phyloP scores from a whole-genome alignment of 495 filamentous ascomycete genomes.

The Aspergillus bertholletiae region DNA sequence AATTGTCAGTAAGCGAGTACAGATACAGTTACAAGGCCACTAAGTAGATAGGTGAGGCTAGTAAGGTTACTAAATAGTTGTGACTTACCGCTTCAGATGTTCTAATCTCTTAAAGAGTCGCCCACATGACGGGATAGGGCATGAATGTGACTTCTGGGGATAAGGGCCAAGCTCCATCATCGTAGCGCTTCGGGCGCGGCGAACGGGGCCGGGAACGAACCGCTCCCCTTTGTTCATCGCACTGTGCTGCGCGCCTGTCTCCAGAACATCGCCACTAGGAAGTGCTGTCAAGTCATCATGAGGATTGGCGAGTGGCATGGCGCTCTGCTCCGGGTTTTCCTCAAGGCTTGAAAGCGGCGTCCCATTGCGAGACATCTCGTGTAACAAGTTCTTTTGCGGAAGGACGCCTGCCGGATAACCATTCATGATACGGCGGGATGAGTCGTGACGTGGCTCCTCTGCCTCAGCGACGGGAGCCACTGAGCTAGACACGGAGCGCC shows the following conservation, averaged over 20 bases:
- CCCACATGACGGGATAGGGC: slow-evolving; percentile 97
- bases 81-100: slow-evolving; percentile 92
- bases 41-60: slow-evolving; percentile 6
- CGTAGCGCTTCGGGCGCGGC: slow-evolving; percentile 90
- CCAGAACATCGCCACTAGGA: slow-evolving; percentile 59
- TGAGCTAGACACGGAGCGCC: slow-evolving; percentile 87
- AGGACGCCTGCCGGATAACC: slow-evolving; percentile 60
- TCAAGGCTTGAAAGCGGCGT: slow-evolving; percentile 83
- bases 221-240: slow-evolving; percentile 60
- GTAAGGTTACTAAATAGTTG: slow-evolving; percentile 18
- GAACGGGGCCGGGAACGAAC: slow-evolving; percentile 65
- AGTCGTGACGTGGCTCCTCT: slow-evolving; percentile 66
- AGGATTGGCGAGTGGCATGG: slow-evolving; percentile 55
- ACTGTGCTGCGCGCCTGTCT: slow-evolving; percentile 56
- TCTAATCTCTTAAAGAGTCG: slow-evolving; percentile 98
- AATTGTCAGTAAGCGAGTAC: slow-evolving; percentile 56
- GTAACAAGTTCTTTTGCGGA: slow-evolving; percentile 74
- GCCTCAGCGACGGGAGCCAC: slow-evolving; percentile 78
- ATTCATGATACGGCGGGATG: slow-evolving; percentile 49
- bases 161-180: slow-evolving; percentile 96
- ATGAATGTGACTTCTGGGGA: slow-evolving; percentile 95
- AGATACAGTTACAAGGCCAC: slow-evolving; percentile 22
- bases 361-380: slow-evolving; percentile 80
- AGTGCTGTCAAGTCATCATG: slow-evolving; percentile 65
- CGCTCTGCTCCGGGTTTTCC: slow-evolving; percentile 68